phyloP scores from a whole-genome alignment of 1,284 basidiomycete species.

The Cerioporus squamosus region DNA sequence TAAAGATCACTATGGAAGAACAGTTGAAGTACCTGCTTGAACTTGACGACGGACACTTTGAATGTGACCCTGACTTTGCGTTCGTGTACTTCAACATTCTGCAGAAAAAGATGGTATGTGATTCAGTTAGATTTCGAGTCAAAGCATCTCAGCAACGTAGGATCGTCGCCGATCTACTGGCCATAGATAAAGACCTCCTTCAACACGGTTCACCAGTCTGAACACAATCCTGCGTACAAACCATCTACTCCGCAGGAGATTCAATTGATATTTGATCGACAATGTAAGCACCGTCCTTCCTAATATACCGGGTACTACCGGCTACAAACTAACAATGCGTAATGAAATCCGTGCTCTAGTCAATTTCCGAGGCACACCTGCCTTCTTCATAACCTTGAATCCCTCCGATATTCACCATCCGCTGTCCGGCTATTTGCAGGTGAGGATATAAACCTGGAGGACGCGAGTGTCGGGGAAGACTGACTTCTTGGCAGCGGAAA shows the following conservation, averaged over 20 bases:
- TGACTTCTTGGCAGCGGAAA: background rate
- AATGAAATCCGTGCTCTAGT: background rate
- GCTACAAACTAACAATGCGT: background rate
- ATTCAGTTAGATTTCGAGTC: background rate
- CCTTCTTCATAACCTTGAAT: slow-evolving; percentile 5
- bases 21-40: slow-evolving; percentile 2
- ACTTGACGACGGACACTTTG: slow-evolving; percentile 7
- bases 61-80: background rate
- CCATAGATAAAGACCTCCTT: too few species aligned
- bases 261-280: background rate
- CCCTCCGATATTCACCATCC: slow-evolving; percentile 1
- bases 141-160: too few species aligned
- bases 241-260: background rate
- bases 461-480: background rate
- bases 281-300: background rate
- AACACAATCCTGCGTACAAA: background rate
- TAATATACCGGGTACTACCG: background rate
- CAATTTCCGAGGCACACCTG: background rate
- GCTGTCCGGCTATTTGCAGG: background rate
- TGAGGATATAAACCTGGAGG: background rate
- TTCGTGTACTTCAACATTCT: slow-evolving; percentile 11
- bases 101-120: background rate
- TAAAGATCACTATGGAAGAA: background rate
- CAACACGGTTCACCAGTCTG: too few species aligned
- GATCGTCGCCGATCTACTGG: too few species aligned